phyloP scores from a whole-genome alignment of 2,329 filamentous ascomycete species.

The Trichoderma atrobrunneum region DNA sequence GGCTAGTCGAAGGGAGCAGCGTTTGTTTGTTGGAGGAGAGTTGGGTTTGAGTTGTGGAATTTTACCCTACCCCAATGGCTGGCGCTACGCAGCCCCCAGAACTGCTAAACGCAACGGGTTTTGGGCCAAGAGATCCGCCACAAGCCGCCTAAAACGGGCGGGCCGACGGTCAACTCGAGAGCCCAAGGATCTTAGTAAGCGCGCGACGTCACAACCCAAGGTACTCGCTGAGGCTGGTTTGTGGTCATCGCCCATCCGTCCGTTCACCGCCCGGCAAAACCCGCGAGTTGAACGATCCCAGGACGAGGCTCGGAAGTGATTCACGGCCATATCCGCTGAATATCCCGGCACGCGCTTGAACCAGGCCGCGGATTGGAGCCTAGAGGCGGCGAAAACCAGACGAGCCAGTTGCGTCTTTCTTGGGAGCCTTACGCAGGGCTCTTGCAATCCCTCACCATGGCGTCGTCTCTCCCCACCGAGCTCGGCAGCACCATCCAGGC shows the following conservation, averaged over 20 bases:
- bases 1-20: conserved; percentile 12
- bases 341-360: background rate
- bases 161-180: background rate
- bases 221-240: background rate
- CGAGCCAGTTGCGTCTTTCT: background rate
- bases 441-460: conserved; percentile 40
- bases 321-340: background rate
- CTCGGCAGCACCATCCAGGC: conserved; percentile 78
- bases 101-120: conserved; percentile 5
- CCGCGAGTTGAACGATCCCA: background rate
- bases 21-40: conserved; percentile 30
- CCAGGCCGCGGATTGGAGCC: background rate
- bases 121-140: background rate
- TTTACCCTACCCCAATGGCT: conserved; percentile 19
- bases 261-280: conserved; percentile 34
- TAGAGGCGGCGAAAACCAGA: background rate
- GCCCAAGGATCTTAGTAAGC: conserved; percentile 16
- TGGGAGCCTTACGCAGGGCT: background rate
- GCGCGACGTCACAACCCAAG: background rate
- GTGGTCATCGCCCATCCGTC: background rate
- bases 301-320: background rate
- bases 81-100: background rate
- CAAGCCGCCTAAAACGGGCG: conserved; percentile 9
- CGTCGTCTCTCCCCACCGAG: conserved; percentile 59
- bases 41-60: conserved; percentile 32